phyloP scores from a whole-genome alignment of 1,284 basidiomycete genomes.

The Trametes pubescens region DNA sequence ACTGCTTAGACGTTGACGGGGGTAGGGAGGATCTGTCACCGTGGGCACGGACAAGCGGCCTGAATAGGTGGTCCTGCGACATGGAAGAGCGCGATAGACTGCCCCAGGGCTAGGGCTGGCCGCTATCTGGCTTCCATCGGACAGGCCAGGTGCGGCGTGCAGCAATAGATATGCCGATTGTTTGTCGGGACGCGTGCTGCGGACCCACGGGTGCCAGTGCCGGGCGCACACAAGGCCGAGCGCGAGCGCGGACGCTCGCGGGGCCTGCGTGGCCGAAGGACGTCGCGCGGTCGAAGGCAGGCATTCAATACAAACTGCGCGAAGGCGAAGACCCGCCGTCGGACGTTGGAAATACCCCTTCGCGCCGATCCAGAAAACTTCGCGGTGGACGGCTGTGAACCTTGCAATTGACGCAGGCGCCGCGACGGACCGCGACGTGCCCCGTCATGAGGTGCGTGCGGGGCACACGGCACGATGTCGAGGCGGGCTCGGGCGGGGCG shows the following conservation, averaged over 20 bases:
- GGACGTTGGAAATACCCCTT: background rate
- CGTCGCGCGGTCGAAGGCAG: background rate
- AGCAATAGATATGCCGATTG: background rate
- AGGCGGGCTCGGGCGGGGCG: too few species aligned
- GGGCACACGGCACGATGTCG: too few species aligned
- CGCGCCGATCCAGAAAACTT: background rate
- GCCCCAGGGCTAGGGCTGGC: background rate
- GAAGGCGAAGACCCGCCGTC: background rate
- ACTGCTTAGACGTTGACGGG: background rate
- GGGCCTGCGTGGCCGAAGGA: background rate
- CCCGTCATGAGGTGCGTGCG: too few species aligned
- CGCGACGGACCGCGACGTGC: too few species aligned
- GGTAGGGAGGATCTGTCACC: background rate
- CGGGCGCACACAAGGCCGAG: conserved; percentile 7
- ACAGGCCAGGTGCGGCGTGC: background rate
- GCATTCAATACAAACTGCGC: background rate
- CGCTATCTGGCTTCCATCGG: conserved; percentile 2
- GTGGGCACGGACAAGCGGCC: background rate
- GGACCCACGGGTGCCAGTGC: background rate
- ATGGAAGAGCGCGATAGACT: background rate
- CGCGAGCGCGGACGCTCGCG: conserved; percentile 11
- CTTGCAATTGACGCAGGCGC: conserved; percentile 5
- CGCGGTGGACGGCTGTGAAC: background rate
- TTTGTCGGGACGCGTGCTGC: background rate
- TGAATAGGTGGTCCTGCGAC: background rate